Conservation (phyloP, 2,329 filamentous ascomycete genomes). For the Plenodomus biglobosus region DNA sequence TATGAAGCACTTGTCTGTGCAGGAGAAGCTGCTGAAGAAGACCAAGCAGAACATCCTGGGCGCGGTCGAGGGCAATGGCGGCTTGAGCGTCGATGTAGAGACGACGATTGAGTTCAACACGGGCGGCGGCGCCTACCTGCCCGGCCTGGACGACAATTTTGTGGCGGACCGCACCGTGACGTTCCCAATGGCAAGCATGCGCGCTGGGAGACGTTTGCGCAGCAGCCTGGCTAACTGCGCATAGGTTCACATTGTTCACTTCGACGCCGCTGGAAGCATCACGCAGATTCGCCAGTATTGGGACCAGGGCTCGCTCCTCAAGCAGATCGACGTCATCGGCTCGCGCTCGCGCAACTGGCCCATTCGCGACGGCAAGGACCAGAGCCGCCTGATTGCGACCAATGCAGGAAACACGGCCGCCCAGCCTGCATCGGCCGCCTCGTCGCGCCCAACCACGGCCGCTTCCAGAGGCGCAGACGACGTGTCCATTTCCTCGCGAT, state of each 20-base stretch:
- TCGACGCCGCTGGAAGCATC: slow-evolving; percentile 77
- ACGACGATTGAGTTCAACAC: slow-evolving; percentile 79
- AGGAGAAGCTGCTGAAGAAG: slow-evolving; percentile 76
- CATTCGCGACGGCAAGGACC: slow-evolving; percentile 82
- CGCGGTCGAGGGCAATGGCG: slow-evolving; percentile 69
- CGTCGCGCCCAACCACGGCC: slow-evolving; percentile 40
- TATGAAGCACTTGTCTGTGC: slow-evolving; percentile 74
- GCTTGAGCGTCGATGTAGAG: slow-evolving; percentile 75
- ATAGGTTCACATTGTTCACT: slow-evolving; percentile 75
- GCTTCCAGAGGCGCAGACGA: slow-evolving; percentile 36
- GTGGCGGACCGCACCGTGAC: slow-evolving; percentile 77
- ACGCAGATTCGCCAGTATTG: slow-evolving; percentile 84
- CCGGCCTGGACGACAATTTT: slow-evolving; percentile 91
- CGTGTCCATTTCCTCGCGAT: slow-evolving; percentile 41
- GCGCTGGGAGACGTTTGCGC: neutral
- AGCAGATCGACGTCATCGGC: slow-evolving; percentile 91
- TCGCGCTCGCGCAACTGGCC: slow-evolving; percentile 91
- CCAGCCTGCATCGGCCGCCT: slow-evolving; percentile 30
- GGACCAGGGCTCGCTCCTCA: slow-evolving; percentile 92
- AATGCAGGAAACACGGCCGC: slow-evolving; percentile 53
- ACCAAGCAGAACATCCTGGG: slow-evolving; percentile 77
- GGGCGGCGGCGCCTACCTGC: slow-evolving; percentile 83
- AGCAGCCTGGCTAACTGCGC: slow-evolving; percentile 11
- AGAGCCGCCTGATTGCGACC: slow-evolving; percentile 72
- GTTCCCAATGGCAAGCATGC: slow-evolving; percentile 69